These are phyloP conservation scores for Marasmius sp. DNA, from an alignment of 1,284 basidiomycete genomes.

Conservation along the genomic window DNA sequence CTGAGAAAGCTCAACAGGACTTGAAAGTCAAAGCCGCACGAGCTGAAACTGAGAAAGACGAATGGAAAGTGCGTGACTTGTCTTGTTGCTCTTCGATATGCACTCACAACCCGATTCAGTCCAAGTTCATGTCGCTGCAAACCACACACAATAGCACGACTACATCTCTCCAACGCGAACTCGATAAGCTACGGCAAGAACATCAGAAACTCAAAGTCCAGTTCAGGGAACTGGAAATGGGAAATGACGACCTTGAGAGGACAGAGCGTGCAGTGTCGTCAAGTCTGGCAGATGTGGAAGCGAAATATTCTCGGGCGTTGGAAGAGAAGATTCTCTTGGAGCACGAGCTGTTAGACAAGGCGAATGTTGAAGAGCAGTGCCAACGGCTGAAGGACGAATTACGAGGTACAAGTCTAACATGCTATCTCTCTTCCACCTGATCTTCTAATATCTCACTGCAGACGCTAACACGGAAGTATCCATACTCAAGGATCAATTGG, in stretches of 20 bases:
- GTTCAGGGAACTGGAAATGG: slow-evolving; percentile 89
- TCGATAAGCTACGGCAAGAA: slow-evolving; percentile 82
- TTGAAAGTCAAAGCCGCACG: slow-evolving; percentile 74
- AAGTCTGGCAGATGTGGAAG: slow-evolving; percentile 89
- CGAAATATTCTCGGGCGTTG: slow-evolving; percentile 86
- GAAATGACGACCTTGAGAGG: slow-evolving; percentile 92
- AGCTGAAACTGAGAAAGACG: slow-evolving; percentile 81
- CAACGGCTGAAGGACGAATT: slow-evolving; percentile 94
- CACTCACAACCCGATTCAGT: slow-evolving; percentile 39
- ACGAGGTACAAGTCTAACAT: slow-evolving; percentile 61
- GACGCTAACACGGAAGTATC: slow-evolving; percentile 86
- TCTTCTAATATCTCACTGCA: slow-evolving; percentile 32
- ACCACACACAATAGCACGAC: slow-evolving; percentile 88
- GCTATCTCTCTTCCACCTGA: slow-evolving; percentile 11
- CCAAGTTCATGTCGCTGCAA: slow-evolving; percentile 87
- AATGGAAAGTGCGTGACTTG: slow-evolving; percentile 78
- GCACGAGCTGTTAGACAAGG: slow-evolving; percentile 93
- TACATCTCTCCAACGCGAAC: slow-evolving; percentile 83
- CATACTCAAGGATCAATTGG: slow-evolving; percentile 77
- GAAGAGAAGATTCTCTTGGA: slow-evolving; percentile 98
- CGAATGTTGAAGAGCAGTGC: slow-evolving; percentile 86
- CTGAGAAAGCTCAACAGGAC: slow-evolving; percentile 84
- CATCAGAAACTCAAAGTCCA: slow-evolving; percentile 79
- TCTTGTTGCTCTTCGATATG: slow-evolving; percentile 11
- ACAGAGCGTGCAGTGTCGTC: slow-evolving; percentile 91